Evolutionary conservation across 108 stramenopile species (phyloP).

Genomic region (Mediolabrus comicus): DNA sequence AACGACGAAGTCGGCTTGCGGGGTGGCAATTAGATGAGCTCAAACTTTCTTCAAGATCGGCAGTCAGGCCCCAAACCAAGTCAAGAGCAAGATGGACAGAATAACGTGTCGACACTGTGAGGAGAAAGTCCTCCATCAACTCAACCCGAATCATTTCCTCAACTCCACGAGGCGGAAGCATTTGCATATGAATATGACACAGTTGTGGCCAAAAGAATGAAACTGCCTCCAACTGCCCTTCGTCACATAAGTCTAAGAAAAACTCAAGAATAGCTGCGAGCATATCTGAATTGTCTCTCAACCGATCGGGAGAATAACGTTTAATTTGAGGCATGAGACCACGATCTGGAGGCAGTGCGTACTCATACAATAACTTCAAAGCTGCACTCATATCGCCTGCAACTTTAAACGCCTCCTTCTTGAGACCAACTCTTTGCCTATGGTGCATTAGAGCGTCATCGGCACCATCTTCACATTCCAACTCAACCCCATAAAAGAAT

Average conservation of each 20-base stretch:
- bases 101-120: constrained; percentile 68
- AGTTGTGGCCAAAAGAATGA: constrained; percentile 88
- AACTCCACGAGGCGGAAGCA: constrained; percentile 72
- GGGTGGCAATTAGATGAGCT: constrained; percentile 35
- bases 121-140: constrained; percentile 82
- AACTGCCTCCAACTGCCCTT: constrained; percentile 72
- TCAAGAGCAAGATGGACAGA: constrained; percentile 81
- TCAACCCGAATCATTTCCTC: constrained; percentile 69
- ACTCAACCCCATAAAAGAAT: constrained; percentile 20
- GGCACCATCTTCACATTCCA: constrained; percentile 14
- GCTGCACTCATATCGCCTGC: constrained; percentile 88
- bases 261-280: constrained; percentile 80
- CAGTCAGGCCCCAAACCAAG: constrained; percentile 78
- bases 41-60: constrained; percentile 82
- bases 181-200: constrained; percentile 81
- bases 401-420: constrained; percentile 86
- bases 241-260: constrained; percentile 82
- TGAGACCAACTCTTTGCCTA: constrained; percentile 55
- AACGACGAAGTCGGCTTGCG: constrained; percentile 59
- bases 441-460: constrained; percentile 26
- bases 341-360: constrained; percentile 57
- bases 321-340: constrained; percentile 5
- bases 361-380: constrained; percentile 73
- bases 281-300: constrained; percentile 51
- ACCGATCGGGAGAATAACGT: background rate